A percentile compares a stretch with the other conserved stretches of the same genome.
These are phyloP conservation scores for Isabelozyma rhagii DNA, from an alignment of 805 yeast species.

Conservation along the genomic window DNA sequence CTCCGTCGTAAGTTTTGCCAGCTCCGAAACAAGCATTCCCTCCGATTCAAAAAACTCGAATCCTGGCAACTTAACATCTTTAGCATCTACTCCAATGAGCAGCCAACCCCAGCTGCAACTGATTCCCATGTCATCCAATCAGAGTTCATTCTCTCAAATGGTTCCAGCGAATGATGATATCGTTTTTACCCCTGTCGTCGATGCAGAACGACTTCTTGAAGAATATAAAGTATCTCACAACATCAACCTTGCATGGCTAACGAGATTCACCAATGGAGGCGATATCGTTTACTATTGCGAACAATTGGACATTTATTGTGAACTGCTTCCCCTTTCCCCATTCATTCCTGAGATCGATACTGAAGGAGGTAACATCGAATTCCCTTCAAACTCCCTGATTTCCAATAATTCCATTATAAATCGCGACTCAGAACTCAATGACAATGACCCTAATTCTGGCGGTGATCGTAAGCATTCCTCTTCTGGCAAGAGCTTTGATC, in stretches of 20 bases:
- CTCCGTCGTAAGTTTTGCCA: conserved; percentile 49
- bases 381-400: neutral
- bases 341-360: conserved; percentile 11
- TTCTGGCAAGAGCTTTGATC: conserved; percentile 20
- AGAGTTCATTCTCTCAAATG: conserved; percentile 11
- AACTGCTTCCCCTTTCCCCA: conserved; percentile 51
- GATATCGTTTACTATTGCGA: conserved; percentile 58
- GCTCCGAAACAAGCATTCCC: conserved; percentile 34
- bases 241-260: conserved; percentile 50
- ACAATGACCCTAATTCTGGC: neutral
- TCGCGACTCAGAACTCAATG: neutral
- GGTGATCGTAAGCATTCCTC: neutral
- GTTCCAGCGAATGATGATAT: conserved; percentile 7
- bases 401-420: neutral
- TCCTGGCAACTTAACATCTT: conserved; percentile 1
- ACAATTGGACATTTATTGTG: conserved; percentile 57
- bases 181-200: conserved; percentile 14
- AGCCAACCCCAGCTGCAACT: neutral
- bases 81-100: neutral
- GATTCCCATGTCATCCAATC: conserved; percentile 1
- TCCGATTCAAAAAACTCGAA: conserved; percentile 15
- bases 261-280: conserved; percentile 54
- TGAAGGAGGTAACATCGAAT: neutral
- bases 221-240: conserved; percentile 16
- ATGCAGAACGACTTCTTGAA: conserved; percentile 26